phyloP scores from a whole-genome alignment of 169 alveolate genomes.

The Eimeria sp. region DNA sequence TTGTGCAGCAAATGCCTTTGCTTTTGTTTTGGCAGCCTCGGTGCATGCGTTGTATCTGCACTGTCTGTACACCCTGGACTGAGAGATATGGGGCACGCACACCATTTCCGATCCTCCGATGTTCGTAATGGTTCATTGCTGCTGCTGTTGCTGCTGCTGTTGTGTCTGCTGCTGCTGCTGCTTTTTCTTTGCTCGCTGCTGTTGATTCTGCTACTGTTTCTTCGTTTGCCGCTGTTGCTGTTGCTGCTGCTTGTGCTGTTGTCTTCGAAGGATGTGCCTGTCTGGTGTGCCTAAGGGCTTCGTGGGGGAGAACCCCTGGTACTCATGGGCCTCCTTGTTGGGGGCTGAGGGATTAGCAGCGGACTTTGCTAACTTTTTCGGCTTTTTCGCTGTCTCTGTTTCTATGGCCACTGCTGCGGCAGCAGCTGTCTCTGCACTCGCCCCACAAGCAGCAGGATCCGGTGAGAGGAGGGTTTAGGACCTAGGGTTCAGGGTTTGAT shows the following conservation, averaged over 20 bases:
- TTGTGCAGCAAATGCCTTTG: too few relatives aligned
- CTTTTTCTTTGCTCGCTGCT: not conserved
- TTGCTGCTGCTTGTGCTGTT: not conserved
- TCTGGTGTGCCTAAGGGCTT: conserved; percentile 56
- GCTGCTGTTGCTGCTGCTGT: not conserved
- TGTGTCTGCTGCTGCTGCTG: not conserved
- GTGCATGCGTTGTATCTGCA: too few relatives aligned
- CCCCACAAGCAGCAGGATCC: conserved; percentile 68
- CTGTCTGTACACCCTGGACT: too few relatives aligned
- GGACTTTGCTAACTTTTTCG: not conserved
- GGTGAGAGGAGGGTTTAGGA: conserved; percentile 14
- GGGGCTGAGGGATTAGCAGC: conserved; percentile 6
- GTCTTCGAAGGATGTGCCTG: conserved; percentile 3
- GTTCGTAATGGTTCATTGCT: too few relatives aligned
- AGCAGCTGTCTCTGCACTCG: conserved; percentile 25
- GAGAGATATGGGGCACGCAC: too few relatives aligned
- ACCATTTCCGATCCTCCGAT: too few relatives aligned
- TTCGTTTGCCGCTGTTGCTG: not conserved
- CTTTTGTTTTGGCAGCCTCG: too few relatives aligned
- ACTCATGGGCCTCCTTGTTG: not conserved
- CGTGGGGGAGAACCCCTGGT: conserved; percentile 41
- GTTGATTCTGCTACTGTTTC: not conserved
- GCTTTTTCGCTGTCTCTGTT: conserved; percentile 19
- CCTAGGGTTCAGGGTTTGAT: not conserved
- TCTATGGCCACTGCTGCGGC: conserved; percentile 44